Percentiles rank a stretch among this genome's conserved stretches.
Conservation (phyloP, 2,329 filamentous ascomycete genomes). For the Calonectria hawksworthii region DNA sequence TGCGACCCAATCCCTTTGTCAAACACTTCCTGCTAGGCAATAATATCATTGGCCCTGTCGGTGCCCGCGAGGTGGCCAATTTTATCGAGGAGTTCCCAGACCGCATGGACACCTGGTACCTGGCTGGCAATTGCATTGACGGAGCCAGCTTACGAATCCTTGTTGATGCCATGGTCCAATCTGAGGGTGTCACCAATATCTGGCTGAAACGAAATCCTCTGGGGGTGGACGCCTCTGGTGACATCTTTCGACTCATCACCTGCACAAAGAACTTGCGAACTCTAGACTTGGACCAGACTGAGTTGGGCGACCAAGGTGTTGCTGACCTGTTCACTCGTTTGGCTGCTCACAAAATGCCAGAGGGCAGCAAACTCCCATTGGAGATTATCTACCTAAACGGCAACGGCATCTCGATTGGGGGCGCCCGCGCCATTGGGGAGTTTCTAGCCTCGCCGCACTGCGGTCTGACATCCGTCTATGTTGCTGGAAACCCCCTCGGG, state of each 20-base stretch:
- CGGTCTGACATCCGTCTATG: conserved; percentile 52
- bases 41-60: conserved; percentile 66
- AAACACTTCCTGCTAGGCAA: conserved; percentile 68
- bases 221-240: conserved; percentile 52
- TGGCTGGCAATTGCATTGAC: conserved; percentile 68
- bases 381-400: conserved; percentile 55
- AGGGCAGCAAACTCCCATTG: conserved; percentile 49
- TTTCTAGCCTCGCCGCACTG: conserved; percentile 52
- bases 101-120: conserved; percentile 68
- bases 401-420: conserved; percentile 50
- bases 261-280: conserved; percentile 59
- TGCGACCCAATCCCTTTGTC: conserved; percentile 62
- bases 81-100: conserved; percentile 61
- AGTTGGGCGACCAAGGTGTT: conserved; percentile 63
- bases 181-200: conserved; percentile 60
- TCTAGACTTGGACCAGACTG: conserved; percentile 67
- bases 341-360: conserved; percentile 45
- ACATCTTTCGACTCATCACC: conserved; percentile 61
- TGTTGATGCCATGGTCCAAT: conserved; percentile 60
- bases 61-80: conserved; percentile 59
- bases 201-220: conserved; percentile 70
- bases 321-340: conserved; percentile 58
- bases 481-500: conserved; percentile 55
- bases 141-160: conserved; percentile 56
- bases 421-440: conserved; percentile 47